Evolutionary conservation across 768 basidiomycete species (phyloP).

Genomic region (Boletus bicolor): DNA sequence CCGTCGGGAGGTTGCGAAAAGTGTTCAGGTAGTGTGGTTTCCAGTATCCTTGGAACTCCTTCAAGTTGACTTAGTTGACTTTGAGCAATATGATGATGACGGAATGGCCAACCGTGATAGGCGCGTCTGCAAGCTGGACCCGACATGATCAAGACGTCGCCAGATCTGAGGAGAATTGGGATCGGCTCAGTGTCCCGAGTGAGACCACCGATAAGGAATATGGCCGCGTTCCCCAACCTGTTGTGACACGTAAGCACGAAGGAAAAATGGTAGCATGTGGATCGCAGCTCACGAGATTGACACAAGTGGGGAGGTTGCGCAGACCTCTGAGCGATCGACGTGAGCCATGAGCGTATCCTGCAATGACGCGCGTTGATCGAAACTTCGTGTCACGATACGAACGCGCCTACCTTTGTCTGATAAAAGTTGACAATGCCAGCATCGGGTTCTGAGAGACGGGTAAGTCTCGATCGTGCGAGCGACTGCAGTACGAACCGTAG

Average conservation of each 20-base stretch:
- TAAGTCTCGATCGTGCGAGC: neutral
- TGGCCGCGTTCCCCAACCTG: constrained; percentile 83
- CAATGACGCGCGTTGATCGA: neutral
- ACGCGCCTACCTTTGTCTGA: constrained; percentile 55
- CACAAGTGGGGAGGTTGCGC: constrained; percentile 87
- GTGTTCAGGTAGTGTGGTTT: constrained; percentile 70
- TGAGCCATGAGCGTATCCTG: constrained; percentile 95
- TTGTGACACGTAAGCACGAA: neutral
- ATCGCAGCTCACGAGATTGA: constrained; percentile 76
- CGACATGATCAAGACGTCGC: constrained; percentile 92
- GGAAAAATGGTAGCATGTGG: neutral
- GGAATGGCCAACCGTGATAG: constrained; percentile 75
- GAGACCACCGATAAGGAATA: constrained; percentile 86
- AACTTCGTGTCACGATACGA: neutral
- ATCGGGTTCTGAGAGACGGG: constrained; percentile 66
- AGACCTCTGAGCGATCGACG: constrained; percentile 95
- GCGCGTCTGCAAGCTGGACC: constrained; percentile 79
- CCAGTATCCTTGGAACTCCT: constrained; percentile 89
- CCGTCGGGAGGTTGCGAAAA: constrained; percentile 34
- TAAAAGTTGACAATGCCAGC: constrained; percentile 98
- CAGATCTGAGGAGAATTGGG: constrained; percentile 84
- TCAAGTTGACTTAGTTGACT: neutral
- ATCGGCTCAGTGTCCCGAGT: constrained; percentile 75
- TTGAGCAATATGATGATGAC: neutral
- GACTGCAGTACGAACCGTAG: constrained; percentile 56